phyloP scores from a whole-genome alignment of 768 basidiomycete species.

The Hirschioporus abietinus region DNA sequence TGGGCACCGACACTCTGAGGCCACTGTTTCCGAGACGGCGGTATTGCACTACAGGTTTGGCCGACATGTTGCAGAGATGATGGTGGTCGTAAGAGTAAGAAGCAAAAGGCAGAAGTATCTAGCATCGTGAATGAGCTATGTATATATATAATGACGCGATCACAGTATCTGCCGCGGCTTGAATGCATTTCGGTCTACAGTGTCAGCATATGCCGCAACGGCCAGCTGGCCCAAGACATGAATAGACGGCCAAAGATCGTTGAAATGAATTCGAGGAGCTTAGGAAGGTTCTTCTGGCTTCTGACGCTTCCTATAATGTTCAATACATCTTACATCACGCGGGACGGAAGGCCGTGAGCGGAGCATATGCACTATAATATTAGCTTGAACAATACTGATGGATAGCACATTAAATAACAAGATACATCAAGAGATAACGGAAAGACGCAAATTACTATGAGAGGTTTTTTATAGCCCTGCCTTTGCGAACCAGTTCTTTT shows the following conservation, averaged over 20 bases:
- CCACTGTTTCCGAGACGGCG: constrained; percentile 27
- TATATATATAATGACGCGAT: neutral
- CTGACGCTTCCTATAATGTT: too few relatives aligned
- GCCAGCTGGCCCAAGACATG: too few relatives aligned
- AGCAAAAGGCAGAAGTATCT: neutral
- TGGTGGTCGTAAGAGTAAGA: neutral
- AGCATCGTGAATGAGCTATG: neutral
- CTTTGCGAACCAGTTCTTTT: constrained; percentile 85
- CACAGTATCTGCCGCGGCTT: neutral
- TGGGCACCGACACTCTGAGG: constrained; percentile 29
- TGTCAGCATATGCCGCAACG: too few relatives aligned
- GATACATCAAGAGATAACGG: neutral
- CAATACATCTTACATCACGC: neutral
- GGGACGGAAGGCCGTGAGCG: neutral
- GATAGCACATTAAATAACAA: neutral
- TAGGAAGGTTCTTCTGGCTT: neutral
- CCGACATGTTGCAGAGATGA: neutral
- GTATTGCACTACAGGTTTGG: constrained; percentile 20
- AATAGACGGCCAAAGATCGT: too few relatives aligned
- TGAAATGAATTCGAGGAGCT: too few relatives aligned
- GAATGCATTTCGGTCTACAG: too few relatives aligned
- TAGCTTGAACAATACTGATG: neutral
- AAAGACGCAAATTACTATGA: neutral
- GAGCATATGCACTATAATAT: neutral
- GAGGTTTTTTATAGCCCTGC: constrained; percentile 40